Evolutionary conservation across 306 rosid species (phyloP).

Genomic region (Pterocarpus santalinus): DNA sequence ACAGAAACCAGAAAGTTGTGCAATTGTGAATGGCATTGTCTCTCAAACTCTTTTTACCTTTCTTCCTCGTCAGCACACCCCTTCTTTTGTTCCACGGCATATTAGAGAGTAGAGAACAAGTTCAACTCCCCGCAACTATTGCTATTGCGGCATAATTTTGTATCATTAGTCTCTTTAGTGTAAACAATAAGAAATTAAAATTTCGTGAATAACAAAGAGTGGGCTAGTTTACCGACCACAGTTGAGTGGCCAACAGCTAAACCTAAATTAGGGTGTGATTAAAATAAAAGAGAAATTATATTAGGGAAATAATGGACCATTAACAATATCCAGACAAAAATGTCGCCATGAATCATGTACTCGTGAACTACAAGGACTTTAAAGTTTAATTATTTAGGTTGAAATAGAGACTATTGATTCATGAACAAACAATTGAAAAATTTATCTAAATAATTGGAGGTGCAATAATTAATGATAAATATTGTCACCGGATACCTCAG

Average conservation of each 20-base stretch:
- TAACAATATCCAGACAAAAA: slow-evolving; percentile 60
- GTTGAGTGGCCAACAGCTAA: slow-evolving; percentile 87
- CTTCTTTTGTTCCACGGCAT: background rate
- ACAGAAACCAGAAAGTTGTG: slow-evolving; percentile 64
- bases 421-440: no score
- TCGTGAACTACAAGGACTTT: no score
- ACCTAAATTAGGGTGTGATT: slow-evolving; percentile 61
- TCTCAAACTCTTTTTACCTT: slow-evolving; percentile 42
- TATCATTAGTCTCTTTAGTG: no score
- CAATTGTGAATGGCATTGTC: slow-evolving; percentile 55
- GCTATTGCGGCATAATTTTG: background rate
- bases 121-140: slow-evolving; percentile 10
- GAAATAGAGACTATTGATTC: no score
- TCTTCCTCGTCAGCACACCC: slow-evolving; percentile 7
- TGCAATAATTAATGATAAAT: no score
- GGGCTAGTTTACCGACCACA: slow-evolving; percentile 21
- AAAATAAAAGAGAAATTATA: slow-evolving; percentile 46
- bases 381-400: no score
- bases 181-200: no score
- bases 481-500: no score
- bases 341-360: slow-evolving; percentile 69
- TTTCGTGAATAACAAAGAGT: background rate
- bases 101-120: background rate
- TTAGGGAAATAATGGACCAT: slow-evolving; percentile 55
- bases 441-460: no score